These are phyloP conservation scores for Cicer pinnatifidum DNA, from an alignment of 306 rosid species.

Conservation along the genomic window DNA sequence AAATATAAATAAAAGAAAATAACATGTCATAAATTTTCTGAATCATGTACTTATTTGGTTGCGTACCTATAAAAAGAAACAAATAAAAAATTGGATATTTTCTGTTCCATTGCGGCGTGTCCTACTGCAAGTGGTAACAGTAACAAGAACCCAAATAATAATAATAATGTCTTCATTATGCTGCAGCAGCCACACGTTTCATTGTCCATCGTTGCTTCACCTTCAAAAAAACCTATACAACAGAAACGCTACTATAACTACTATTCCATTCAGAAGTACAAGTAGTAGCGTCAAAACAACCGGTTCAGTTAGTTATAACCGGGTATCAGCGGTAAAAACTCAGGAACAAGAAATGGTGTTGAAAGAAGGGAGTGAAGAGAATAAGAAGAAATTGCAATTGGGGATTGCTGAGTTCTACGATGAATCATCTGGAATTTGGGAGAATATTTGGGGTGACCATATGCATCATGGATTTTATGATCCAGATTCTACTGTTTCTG, in stretches of 20 bases:
- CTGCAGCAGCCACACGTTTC: not conserved
- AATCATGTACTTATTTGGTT: no score
- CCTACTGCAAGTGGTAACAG: not conserved
- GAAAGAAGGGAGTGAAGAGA: not conserved
- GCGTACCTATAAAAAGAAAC: no score
- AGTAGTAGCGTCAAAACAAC: not conserved
- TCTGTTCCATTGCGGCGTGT: not conserved
- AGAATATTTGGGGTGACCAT: slow-evolving; percentile 88
- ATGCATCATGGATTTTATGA: slow-evolving; percentile 94
- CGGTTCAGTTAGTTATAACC: not conserved
- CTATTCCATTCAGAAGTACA: not conserved
- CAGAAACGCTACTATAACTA: not conserved
- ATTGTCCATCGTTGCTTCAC: not conserved
- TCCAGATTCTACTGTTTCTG: slow-evolving; percentile 53
- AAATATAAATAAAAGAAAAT: no score
- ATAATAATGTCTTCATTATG: not conserved
- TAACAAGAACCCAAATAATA: not conserved
- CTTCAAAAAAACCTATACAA: not conserved
- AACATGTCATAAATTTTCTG: no score
- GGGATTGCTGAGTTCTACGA: slow-evolving; percentile 93
- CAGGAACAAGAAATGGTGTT: not conserved
- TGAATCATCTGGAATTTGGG: slow-evolving; percentile 84
- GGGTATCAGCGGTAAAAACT: not conserved
- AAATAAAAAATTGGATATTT: no score
- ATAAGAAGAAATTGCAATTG: slow-evolving; percentile 43